Conservation (phyloP, 2,329 filamentous ascomycete genomes). For the Beauveria rudraprayagi region DNA sequence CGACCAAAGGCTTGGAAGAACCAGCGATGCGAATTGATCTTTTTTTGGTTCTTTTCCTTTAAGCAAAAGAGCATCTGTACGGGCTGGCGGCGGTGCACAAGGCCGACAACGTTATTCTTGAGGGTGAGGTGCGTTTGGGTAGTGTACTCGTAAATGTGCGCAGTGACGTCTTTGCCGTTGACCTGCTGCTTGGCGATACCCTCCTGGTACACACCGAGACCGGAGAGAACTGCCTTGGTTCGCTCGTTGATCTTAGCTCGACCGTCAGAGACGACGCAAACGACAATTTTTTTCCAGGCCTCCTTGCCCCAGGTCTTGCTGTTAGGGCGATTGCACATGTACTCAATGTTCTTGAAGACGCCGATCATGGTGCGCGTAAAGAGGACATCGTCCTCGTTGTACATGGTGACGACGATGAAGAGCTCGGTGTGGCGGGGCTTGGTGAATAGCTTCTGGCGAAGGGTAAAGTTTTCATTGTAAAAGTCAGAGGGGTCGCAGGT, state of each 20-base stretch:
- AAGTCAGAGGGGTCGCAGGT: constrained; percentile 90
- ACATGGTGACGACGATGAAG: constrained; percentile 97
- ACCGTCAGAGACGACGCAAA: constrained; percentile 93
- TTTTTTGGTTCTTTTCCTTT: constrained; percentile 99
- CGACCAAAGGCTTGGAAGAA: constrained; percentile 96
- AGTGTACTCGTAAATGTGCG: constrained; percentile 95
- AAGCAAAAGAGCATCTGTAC: constrained; percentile 97
- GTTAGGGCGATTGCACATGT: constrained; percentile 88
- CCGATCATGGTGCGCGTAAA: constrained; percentile 94
- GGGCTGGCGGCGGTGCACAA: constrained; percentile 79
- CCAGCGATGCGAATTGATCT: constrained; percentile 99
- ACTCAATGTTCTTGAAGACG: constrained; percentile 97
- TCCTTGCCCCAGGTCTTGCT: constrained; percentile 98
- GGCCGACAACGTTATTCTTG: constrained; percentile 79
- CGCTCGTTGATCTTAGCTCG: constrained; percentile 93
- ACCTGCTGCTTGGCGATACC: constrained; percentile 98
- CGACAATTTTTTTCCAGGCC: constrained; percentile 99
- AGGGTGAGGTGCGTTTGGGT: constrained; percentile 79
- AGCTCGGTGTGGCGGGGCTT: constrained; percentile 89
- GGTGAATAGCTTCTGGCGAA: constrained; percentile 85
- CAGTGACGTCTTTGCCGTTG: constrained; percentile 91
- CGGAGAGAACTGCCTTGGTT: constrained; percentile 81
- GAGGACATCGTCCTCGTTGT: constrained; percentile 95
- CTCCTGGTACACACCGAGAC: constrained; percentile 94
- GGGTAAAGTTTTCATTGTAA: constrained; percentile 79